Conservation (phyloP, 352 stramenopile genomes). For the Phytophthora uliginosa region DNA sequence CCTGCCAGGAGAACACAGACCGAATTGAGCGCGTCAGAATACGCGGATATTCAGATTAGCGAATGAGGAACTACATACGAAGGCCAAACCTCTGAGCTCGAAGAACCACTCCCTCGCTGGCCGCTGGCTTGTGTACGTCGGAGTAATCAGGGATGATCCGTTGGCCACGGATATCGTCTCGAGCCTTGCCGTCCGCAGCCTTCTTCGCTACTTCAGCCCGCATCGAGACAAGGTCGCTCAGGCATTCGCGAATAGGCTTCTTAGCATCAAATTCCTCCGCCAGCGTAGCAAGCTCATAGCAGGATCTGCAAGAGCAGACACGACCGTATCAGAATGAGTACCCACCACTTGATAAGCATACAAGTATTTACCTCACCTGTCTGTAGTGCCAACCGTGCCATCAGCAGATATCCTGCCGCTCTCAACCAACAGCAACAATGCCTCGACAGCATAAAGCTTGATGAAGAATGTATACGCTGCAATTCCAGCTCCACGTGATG, state of each 20-base stretch:
- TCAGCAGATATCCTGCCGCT: conserved; percentile 41
- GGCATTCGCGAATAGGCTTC: conserved; percentile 53
- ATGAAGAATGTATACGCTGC: conserved; percentile 89
- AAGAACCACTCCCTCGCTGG: conserved; percentile 55
- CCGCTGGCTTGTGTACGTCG: conserved; percentile 66
- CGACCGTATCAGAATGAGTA: not conserved
- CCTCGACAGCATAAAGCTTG: conserved; percentile 77
- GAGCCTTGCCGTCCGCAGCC: conserved; percentile 69
- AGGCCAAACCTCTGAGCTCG: conserved; percentile 55
- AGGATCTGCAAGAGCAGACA: conserved; percentile 20
- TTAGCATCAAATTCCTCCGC: conserved; percentile 53
- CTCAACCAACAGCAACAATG: conserved; percentile 51
- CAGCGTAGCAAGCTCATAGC: conserved; percentile 53
- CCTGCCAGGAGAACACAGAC: conserved; percentile 19
- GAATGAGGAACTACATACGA: conserved; percentile 10
- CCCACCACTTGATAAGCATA: not conserved
- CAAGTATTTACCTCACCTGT: conserved; percentile 33
- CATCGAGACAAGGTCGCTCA: conserved; percentile 73
- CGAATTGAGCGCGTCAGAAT: conserved; percentile 10
- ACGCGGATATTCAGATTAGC: not conserved
- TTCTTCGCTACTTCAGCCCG: conserved; percentile 61
- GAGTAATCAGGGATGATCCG: conserved; percentile 80
- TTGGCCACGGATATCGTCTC: conserved; percentile 78
- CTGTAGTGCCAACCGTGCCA: conserved; percentile 35
- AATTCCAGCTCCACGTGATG: conserved; percentile 63